Conservation (phyloP, 192 early-diverging fungal genomes). For the Geranomyces michiganensis region DNA sequence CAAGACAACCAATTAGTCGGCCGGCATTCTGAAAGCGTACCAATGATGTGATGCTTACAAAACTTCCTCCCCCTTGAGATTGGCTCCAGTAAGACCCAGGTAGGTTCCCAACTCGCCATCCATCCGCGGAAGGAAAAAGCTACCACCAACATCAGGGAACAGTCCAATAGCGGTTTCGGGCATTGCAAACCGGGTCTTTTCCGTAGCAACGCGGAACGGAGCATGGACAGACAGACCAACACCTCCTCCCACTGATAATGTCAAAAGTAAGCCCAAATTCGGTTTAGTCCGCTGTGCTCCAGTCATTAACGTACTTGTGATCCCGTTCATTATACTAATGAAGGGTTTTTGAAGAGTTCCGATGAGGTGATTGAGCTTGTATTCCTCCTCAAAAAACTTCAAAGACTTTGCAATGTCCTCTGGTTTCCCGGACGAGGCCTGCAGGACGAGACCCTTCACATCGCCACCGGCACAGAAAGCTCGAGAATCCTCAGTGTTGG, state of each 20-base stretch:
- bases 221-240: slow-evolving; percentile 94
- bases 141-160: slow-evolving; percentile 95
- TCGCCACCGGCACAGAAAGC: slow-evolving; percentile 90
- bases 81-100: slow-evolving; percentile 83
- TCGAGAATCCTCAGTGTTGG: slow-evolving; percentile 63
- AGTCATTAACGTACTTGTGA: slow-evolving; percentile 43
- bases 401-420: slow-evolving; percentile 55
- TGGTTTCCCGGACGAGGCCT: slow-evolving; percentile 29
- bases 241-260: slow-evolving; percentile 90
- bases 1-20: neutral
- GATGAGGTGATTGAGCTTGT: slow-evolving; percentile 88
- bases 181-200: slow-evolving; percentile 96
- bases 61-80: slow-evolving; percentile 81
- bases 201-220: slow-evolving; percentile 94
- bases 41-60: slow-evolving; percentile 56
- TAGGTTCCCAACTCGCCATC: slow-evolving; percentile 95
- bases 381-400: slow-evolving; percentile 90
- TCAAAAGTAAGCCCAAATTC: neutral
- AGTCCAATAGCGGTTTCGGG: slow-evolving; percentile 96
- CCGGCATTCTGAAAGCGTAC: neutral
- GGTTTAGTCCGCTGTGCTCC: neutral
- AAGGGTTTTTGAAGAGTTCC: slow-evolving; percentile 87
- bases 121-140: slow-evolving; percentile 91
- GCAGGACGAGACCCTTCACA: slow-evolving; percentile 40
- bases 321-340: slow-evolving; percentile 83